Base-by-base conservation (phyloP, 2,329 filamentous ascomycete species). In the Tolypocladium guangdongense region DNA sequence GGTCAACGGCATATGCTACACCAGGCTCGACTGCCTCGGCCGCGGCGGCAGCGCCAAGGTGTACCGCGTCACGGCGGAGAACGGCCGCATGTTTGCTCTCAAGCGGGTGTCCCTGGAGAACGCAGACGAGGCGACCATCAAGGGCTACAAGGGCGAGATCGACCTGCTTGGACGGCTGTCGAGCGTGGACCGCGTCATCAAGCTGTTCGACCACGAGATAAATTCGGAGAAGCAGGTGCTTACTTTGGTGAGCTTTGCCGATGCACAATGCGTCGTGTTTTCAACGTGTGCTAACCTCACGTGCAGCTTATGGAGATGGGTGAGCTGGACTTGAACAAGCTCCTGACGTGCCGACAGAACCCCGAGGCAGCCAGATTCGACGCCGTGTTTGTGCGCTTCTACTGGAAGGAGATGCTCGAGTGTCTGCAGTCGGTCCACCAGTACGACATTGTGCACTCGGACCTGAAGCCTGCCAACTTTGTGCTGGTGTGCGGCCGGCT, bases 331-430 rank as follows among this genome's bases (percentile, higher is more conserved):
- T 80, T 99, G 63, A 88, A 95, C 65, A 89, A 86, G 53, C 83
- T 97, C 52, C 79, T 99, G 58, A 85, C 84, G 37, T 81, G 84
- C 58, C 83, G 84, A 11, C 74, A 88, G 62, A 88, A 84, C 63
- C 80, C 77, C 0, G 86, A 90, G 56, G 82, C 87, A 52, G 82
- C 88, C 39, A 81, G 78, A 55, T 86, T 99, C 56, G 93, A 99
- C 65, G 80, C 89, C 2, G 88, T 87, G 52, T 96, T 97, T 68
- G 90, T 93, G 14, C 87, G 93, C n/a, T 95, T 88, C 71, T 96
- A 96, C 75, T 99, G 93, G 93, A 93, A 95, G 69, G 93, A 99
- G 71, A 99, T 99, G 93, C 84, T 99, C 20, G 90, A 96, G 68
- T 97, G 93, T 66, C 83, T 99, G 7, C 82, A 88, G 60, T 83